Evolutionary conservation across 176 grass and related monocot species (phyloP), one percentile per base, ranked within the genome.

Genomic region (Otatea glauca): DNA sequence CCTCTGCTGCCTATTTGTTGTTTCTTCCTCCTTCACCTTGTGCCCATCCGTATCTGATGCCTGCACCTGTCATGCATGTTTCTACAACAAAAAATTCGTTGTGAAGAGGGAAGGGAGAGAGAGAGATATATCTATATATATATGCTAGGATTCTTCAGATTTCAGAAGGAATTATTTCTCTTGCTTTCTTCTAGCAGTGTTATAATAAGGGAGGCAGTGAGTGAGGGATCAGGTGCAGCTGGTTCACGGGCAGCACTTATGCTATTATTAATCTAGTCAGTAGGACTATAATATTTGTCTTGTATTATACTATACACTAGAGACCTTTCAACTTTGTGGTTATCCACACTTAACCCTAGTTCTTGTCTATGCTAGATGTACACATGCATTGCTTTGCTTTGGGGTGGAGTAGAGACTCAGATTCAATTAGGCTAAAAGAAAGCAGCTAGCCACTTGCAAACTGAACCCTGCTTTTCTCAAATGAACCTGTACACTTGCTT

Each of bases 11-110:
- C 7, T 51, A 43, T 48, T 50, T 51, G 47, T 53, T 74, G 71
- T 53, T 74, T 50, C 6, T 41, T 53, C 24, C 4, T 45, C 9
- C 35, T 14, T 20, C 45, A 21, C 49, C 27, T 76, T 62, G 86
- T 82, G 77, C 51, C 65, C 82, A 81, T 85, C 63, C 77, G 88
- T 81, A 85, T 81, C 87, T 80, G 87, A 89, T 65, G 68, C 68
- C 87, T 85, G 76, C 68, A 68, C 34, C 83, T 86, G 88, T 54
- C 87, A 68, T 73, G 81, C 77, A 67, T 65, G 43, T 61, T 80
- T 47, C 67, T 74, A 69, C 87, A 64, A 76, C 70, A 47, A 89
- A 51, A 79, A 81, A 81, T 47, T 77, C 70, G 61, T 62, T 75
- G 87, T 64, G 70, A 63, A n/a, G 86, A 76, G 58, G 42, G 23